Conservation (phyloP, 2,329 filamentous ascomycete genomes). For the Penicillium sp. region DNA sequence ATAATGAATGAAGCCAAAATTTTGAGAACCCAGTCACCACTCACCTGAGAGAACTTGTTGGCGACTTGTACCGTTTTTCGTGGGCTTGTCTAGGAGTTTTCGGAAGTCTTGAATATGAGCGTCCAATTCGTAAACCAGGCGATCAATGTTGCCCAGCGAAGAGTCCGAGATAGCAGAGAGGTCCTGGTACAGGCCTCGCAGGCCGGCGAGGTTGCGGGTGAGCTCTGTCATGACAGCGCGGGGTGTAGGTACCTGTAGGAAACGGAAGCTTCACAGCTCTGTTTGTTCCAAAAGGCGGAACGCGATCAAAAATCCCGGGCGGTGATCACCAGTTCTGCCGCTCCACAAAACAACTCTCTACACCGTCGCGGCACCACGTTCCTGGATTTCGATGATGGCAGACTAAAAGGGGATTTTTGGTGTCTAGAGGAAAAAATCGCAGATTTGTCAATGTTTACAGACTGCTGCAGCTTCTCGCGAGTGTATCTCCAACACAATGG, state of each 20-base stretch:
- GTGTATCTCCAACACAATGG: conserved; percentile 32
- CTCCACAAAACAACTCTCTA: conserved; percentile 6
- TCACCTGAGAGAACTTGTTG: conserved; percentile 68
- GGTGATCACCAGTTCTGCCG: conserved; percentile 18
- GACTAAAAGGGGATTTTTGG: not conserved
- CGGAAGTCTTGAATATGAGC: conserved; percentile 66
- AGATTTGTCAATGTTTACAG: not conserved
- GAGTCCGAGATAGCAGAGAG: conserved; percentile 74
- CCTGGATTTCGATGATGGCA: not conserved
- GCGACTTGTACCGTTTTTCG: conserved; percentile 74
- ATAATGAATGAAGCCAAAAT: not conserved
- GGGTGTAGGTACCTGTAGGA: conserved; percentile 26
- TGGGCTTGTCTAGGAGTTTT: conserved; percentile 71
- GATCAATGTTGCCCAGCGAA: conserved; percentile 68
- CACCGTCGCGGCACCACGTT: conserved; percentile 2
- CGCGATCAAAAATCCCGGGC: conserved; percentile 39
- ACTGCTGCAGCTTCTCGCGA: not conserved
- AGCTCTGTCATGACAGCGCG: conserved; percentile 51
- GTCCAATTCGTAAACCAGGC: conserved; percentile 67
- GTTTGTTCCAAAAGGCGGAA: conserved; percentile 36
- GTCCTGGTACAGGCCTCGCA: conserved; percentile 84
- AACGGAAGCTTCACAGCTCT: conserved; percentile 21
- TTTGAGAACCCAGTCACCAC: conserved; percentile 19
- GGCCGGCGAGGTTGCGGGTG: conserved; percentile 69
- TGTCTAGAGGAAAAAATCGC: not conserved